Percentiles rank a stretch among this genome's conserved stretches.
These are phyloP conservation scores for Hypoxylon sp. DNA, from an alignment of 2,329 filamentous ascomycete species.

Conservation along the genomic window DNA sequence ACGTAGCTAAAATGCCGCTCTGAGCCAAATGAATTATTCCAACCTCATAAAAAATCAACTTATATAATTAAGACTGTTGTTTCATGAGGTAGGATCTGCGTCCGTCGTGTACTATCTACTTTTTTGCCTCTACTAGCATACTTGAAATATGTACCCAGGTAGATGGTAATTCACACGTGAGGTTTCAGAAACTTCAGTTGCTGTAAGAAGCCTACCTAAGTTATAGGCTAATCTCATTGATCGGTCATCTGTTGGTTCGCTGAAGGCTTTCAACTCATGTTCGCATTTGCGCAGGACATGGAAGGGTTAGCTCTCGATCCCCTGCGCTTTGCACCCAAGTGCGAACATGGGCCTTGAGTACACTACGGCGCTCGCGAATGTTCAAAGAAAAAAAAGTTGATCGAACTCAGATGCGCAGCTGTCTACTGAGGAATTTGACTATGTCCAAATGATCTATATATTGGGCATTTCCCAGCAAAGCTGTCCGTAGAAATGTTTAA, in stretches of 20 bases:
- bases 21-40: too few species aligned
- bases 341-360: slow-evolving; percentile 18
- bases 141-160: too few species aligned
- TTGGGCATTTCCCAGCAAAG: neutral
- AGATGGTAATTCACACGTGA: too few species aligned
- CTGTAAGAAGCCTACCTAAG: too few species aligned
- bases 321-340: slow-evolving; percentile 25
- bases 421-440: neutral
- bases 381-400: neutral
- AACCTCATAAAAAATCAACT: too few species aligned
- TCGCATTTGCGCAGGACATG: slow-evolving; percentile 37
- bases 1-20: neutral
- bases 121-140: too few species aligned
- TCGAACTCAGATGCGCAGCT: slow-evolving; percentile 13
- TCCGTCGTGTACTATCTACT: too few species aligned
- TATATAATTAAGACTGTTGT: too few species aligned
- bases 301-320: slow-evolving; percentile 8
- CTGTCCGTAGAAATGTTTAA: neutral
- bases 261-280: slow-evolving; percentile 1
- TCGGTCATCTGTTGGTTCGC: neutral
- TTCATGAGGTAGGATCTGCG: too few species aligned
- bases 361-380: slow-evolving; percentile 15
- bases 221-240: too few species aligned
- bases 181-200: too few species aligned
- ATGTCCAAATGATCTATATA: slow-evolving; percentile 21